Evolutionary conservation across 257 asterid genomes (phyloP).

Genomic region (Misopates orontium): DNA sequence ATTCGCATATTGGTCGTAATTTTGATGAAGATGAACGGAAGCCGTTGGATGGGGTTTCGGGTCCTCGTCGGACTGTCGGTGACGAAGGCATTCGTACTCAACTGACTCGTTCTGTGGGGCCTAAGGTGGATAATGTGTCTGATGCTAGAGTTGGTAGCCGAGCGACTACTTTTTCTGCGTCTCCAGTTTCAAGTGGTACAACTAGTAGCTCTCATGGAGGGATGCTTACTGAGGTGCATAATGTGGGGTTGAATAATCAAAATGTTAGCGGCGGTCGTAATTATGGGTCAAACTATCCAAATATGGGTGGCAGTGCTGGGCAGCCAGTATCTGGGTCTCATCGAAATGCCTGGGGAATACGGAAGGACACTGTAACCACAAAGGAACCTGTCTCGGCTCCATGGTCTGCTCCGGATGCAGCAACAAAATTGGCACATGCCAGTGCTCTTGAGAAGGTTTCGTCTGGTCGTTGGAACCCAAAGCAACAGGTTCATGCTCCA

Average conservation of each 20-base stretch:
- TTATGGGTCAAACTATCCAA: constrained; percentile 44
- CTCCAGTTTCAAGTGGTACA: constrained; percentile 49
- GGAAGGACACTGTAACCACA: constrained; percentile 53
- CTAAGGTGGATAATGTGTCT: constrained; percentile 47
- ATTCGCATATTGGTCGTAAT: constrained; percentile 63
- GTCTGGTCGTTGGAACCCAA: constrained; percentile 91
- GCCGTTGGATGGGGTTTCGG: constrained; percentile 83
- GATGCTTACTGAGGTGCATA: constrained; percentile 52
- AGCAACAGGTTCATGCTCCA: constrained; percentile 45
- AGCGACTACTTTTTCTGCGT: constrained; percentile 44
- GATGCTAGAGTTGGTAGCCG: constrained; percentile 47
- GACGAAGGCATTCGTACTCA: constrained; percentile 61
- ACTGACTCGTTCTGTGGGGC: constrained; percentile 42
- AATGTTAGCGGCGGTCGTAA: constrained; percentile 39
- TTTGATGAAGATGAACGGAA: constrained; percentile 96
- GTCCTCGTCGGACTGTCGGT: constrained; percentile 69
- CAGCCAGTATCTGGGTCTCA: constrained; percentile 51
- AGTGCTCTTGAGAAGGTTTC: constrained; percentile 94
- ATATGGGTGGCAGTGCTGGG: constrained; percentile 46
- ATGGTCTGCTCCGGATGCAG: constrained; percentile 78
- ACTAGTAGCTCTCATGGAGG: constrained; percentile 50
- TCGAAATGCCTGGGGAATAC: constrained; percentile 86
- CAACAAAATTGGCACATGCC: constrained; percentile 76
- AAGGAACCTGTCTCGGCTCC: constrained; percentile 61
- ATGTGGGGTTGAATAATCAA: constrained; percentile 43